These are phyloP conservation scores for Globisporangium apiculatum DNA, from an alignment of 352 stramenopile genomes.

Conservation along the genomic window DNA sequence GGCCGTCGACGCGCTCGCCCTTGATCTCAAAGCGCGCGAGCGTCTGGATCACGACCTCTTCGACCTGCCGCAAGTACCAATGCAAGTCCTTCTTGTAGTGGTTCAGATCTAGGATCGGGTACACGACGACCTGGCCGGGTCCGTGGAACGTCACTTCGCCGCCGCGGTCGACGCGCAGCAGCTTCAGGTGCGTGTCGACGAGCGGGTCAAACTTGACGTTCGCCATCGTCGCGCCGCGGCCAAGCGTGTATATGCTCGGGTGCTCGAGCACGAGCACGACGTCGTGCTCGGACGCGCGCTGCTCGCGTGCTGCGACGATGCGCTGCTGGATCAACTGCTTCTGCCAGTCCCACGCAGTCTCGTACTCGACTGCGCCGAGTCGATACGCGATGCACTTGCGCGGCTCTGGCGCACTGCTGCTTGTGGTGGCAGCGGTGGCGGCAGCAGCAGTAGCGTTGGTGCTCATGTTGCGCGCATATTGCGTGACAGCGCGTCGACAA, in stretches of 20 bases:
- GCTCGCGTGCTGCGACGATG: slow-evolving; percentile 44
- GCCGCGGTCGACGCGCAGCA: slow-evolving; percentile 97
- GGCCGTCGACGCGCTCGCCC: slow-evolving; percentile 85
- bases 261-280: slow-evolving; percentile 90
- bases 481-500: too few species aligned
- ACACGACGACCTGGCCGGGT: slow-evolving; percentile 96
- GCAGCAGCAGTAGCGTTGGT: too few species aligned
- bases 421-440: too few species aligned
- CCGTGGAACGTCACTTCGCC: slow-evolving; percentile 99
- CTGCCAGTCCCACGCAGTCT: slow-evolving; percentile 84
- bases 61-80: slow-evolving; percentile 95
- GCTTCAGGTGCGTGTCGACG: slow-evolving; percentile 53
- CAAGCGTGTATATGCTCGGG: slow-evolving; percentile 95
- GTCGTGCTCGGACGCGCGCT: slow-evolving; percentile 66
- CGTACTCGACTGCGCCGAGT: slow-evolving; percentile 69
- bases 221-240: slow-evolving; percentile 83
- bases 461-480: too few species aligned
- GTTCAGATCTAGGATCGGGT: slow-evolving; percentile 95
- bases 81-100: slow-evolving; percentile 94
- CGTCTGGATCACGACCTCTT: slow-evolving; percentile 94
- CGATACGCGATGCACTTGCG: slow-evolving; percentile 66
- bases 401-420: neutral
- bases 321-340: slow-evolving; percentile 81
- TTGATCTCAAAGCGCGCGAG: slow-evolving; percentile 84
- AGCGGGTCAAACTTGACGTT: slow-evolving; percentile 58